Conservation (phyloP, 2,329 filamentous ascomycete species). For the Xylaria sp. region DNA sequence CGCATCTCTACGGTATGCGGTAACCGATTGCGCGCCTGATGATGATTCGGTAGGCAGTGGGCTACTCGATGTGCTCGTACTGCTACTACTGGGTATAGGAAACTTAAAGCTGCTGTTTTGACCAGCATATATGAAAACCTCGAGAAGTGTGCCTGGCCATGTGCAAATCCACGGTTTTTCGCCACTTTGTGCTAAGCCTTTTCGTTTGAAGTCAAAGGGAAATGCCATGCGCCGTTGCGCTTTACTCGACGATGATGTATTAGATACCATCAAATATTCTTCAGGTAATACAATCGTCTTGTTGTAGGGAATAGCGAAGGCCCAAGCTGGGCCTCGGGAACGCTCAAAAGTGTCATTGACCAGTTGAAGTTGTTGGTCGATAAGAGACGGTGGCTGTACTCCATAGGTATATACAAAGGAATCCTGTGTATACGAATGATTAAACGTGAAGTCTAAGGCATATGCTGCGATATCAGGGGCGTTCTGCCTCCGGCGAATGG, state of each 20-base stretch:
- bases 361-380: conserved; percentile 49
- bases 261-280: conserved; percentile 39
- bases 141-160: conserved; percentile 61
- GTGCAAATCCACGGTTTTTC: conserved; percentile 64
- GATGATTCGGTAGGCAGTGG: neutral
- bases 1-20: neutral
- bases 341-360: conserved; percentile 58
- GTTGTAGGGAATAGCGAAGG: conserved; percentile 57
- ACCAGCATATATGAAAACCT: conserved; percentile 62
- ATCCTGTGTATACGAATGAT: conserved; percentile 44
- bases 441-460: conserved; percentile 47
- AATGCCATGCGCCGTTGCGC: conserved; percentile 38
- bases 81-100: conserved; percentile 8
- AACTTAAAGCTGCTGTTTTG: conserved; percentile 53
- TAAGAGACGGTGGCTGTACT: conserved; percentile 56
- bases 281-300: conserved; percentile 62
- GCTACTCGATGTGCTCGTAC: neutral
- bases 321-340: conserved; percentile 60
- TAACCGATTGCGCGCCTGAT: neutral
- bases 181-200: conserved; percentile 49
- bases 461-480: conserved; percentile 47
- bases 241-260: conserved; percentile 9
- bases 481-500: conserved; percentile 42
- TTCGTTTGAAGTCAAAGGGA: conserved; percentile 45
- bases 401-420: conserved; percentile 55